Percentiles rank a stretch among this genome's conserved stretches.
Evolutionary conservation across 768 basidiomycete genomes (phyloP).

Genomic region (Cystobasidium ongulense): DNA sequence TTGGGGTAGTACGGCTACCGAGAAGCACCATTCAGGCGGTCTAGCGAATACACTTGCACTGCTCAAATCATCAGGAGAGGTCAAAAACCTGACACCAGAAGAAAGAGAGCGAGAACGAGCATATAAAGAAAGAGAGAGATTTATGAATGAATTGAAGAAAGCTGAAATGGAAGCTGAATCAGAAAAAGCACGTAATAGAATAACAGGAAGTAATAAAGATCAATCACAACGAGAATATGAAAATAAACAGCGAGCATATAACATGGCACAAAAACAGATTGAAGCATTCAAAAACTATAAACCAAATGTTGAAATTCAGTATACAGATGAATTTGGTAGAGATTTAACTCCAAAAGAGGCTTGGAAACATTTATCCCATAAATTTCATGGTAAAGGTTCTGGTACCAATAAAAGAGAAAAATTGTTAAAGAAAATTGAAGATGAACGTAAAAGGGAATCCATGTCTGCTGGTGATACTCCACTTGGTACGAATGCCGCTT

Average conservation of each 20-base stretch:
- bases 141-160: conserved; percentile 70
- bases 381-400: conserved; percentile 95
- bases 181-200: conserved; percentile 54
- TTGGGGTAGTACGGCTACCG: conserved; percentile 58
- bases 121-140: conserved; percentile 75
- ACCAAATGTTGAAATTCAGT: conserved; percentile 90
- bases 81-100: conserved; percentile 60
- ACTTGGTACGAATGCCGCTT: conserved; percentile 85
- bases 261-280: conserved; percentile 71
- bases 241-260: conserved; percentile 81
- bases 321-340: conserved; percentile 92
- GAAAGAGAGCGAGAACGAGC: conserved; percentile 66
- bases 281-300: conserved; percentile 89
- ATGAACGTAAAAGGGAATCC: conserved; percentile 85
- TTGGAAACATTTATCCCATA: conserved; percentile 68
- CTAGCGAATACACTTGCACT: conserved; percentile 82
- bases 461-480: conserved; percentile 96
- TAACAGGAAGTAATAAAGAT: conserved; percentile 65
- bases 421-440: conserved; percentile 89
- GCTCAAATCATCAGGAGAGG: conserved; percentile 81
- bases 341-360: conserved; percentile 74
- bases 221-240: conserved; percentile 92
- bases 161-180: conserved; percentile 73
- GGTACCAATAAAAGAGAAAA: conserved; percentile 98
- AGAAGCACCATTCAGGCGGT: conserved; percentile 71